These are phyloP conservation scores for Daedaleopsis nitida DNA, from an alignment of 768 basidiomycete species.

Conservation along the genomic window DNA sequence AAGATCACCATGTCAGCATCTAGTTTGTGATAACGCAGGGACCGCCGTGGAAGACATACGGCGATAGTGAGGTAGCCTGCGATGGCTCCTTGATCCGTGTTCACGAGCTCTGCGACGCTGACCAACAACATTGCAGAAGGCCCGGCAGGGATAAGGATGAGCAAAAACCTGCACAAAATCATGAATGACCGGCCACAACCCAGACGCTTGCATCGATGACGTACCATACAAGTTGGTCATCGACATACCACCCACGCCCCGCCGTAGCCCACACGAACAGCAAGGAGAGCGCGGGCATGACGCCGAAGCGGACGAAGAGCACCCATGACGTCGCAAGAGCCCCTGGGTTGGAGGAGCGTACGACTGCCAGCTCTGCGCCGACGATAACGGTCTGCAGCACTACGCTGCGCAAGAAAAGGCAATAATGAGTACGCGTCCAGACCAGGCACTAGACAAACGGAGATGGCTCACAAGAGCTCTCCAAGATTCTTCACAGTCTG, in stretches of 20 bases:
- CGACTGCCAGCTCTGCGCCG: slow-evolving; percentile 30
- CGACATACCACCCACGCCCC: slow-evolving; percentile 29
- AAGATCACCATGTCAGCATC: background rate
- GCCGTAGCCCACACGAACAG: slow-evolving; percentile 31
- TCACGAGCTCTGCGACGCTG: slow-evolving; percentile 31
- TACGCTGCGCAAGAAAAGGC: slow-evolving; percentile 18
- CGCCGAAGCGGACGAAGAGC: slow-evolving; percentile 29
- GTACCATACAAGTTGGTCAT: slow-evolving; percentile 34
- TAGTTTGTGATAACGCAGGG: too few relatives aligned
- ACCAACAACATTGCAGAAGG: slow-evolving; percentile 35
- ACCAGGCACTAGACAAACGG: too few relatives aligned
- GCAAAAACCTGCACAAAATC: slow-evolving; percentile 27
- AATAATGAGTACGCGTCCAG: background rate
- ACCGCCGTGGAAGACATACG: slow-evolving; percentile 14
- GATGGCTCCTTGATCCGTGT: slow-evolving; percentile 31
- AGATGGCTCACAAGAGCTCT: slow-evolving; percentile 25
- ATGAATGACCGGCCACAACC: too few relatives aligned
- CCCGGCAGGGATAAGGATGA: slow-evolving; percentile 30
- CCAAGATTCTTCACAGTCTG: slow-evolving; percentile 29
- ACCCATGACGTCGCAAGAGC: slow-evolving; percentile 20
- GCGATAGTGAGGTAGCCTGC: slow-evolving; percentile 31
- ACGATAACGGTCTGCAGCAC: slow-evolving; percentile 32
- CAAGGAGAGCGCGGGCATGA: slow-evolving; percentile 30
- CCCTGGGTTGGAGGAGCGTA: slow-evolving; percentile 24
- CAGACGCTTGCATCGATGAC: slow-evolving; percentile 4